Evolutionary conservation across 1,284 basidiomycete genomes (phyloP), one percentile per base, ranked within the genome.

Genomic region (Erythrobasidium hasegawianum): DNA sequence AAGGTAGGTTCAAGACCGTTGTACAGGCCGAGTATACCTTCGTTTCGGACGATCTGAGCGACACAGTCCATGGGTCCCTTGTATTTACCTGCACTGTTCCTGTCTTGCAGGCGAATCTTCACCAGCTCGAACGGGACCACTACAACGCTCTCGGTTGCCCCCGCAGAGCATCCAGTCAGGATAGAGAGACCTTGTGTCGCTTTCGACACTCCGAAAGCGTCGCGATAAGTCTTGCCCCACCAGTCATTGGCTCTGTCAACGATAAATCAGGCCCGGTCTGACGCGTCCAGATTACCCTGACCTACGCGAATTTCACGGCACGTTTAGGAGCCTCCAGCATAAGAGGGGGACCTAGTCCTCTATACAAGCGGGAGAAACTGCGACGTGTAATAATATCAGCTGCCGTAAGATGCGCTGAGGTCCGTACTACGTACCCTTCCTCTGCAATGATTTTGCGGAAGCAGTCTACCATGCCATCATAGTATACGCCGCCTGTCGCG

Each of bases 291-390:
- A 7, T 14, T 2, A 2, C 11, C 3, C 33, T 20, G 20, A 47
- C 89, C 70, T 67, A 81, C 93, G 72, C 69, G 67, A 80, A 99
- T 83, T 99, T 99, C 68, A 94, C 88, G 18, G 95, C 95, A 79
- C 95, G 86, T 81, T 99, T 99, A 3, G 95, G 96, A 22, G 96
- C 96, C 79, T 99, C 95, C 62, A 98, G 81, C 76, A 97, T 84
- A 26, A 99, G 80, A 20, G 96, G 96, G 7, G 96, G 91, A 20
- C 93, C 86, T 67, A 99, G 85, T 71, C 95, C 95, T 79, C 94
- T 84, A 81, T 98, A 98, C 68, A 98, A 79, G 56, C 90, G 83
- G 53, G 89, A 86, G 60, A 84, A 79, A 58, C 91, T 95, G 56
- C 40, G 29, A 26, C 14, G 26, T 57, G 72, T 69, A 72, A 71